These are phyloP conservation scores for Rhizopogon roseolus DNA, from an alignment of 768 basidiomycete genomes.

Conservation along the genomic window DNA sequence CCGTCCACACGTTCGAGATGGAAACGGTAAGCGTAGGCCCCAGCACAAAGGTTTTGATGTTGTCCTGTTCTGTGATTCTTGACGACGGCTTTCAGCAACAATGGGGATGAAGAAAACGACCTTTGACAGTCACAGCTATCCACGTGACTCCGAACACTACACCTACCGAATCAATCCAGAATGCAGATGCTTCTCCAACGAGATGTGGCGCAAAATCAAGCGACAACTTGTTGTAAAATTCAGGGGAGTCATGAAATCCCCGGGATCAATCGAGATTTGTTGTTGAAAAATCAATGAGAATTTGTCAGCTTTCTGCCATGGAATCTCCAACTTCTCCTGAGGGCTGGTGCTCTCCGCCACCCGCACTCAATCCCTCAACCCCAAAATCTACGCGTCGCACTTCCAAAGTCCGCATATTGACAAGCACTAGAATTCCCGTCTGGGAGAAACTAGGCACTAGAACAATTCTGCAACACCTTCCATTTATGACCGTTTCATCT, in stretches of 20 bases:
- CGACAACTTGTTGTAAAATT: background rate
- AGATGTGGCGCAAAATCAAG: background rate
- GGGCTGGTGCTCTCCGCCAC: slow-evolving; percentile 8
- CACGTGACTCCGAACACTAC: slow-evolving; percentile 2
- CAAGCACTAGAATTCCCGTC: slow-evolving; percentile 72
- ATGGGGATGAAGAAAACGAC: slow-evolving; percentile 2
- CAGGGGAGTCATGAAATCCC: background rate
- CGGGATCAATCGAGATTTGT: background rate
- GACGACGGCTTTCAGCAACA: background rate
- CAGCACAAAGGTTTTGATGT: background rate
- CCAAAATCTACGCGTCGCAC: slow-evolving; percentile 60
- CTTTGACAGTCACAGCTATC: background rate
- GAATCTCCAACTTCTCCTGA: slow-evolving; percentile 5
- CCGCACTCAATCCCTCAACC: slow-evolving; percentile 31
- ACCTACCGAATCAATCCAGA: background rate
- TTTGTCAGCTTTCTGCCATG: slow-evolving; percentile 22
- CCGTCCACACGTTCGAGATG: background rate
- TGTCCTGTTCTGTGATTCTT: background rate
- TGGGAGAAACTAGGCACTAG: slow-evolving; percentile 78
- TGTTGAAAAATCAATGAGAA: background rate
- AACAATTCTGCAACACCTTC: slow-evolving; percentile 60
- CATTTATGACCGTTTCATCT: slow-evolving; percentile 21
- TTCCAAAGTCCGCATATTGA: slow-evolving; percentile 75
- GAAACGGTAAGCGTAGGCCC: background rate
- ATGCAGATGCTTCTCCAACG: background rate